These are phyloP conservation scores for Mycena sanguinolenta DNA, from an alignment of 768 basidiomycete genomes.

Conservation along the genomic window DNA sequence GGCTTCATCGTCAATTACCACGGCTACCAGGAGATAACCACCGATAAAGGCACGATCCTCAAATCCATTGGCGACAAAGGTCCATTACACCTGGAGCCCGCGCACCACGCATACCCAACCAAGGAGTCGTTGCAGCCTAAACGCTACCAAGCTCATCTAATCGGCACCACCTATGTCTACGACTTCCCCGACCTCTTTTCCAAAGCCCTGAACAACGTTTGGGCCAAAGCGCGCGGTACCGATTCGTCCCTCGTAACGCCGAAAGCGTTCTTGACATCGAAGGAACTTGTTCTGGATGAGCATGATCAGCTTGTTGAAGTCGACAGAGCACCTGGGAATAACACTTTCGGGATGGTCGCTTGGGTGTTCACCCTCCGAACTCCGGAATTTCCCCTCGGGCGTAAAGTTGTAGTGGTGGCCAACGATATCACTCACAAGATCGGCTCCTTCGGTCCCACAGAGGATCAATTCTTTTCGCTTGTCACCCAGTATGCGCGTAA, in stretches of 20 bases:
- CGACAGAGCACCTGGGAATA: slow-evolving; percentile 92
- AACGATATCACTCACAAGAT: slow-evolving; percentile 99
- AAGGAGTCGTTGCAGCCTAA: slow-evolving; percentile 99
- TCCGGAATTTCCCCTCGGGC: slow-evolving; percentile 92
- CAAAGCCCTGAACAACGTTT: slow-evolving; percentile 94
- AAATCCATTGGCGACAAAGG: slow-evolving; percentile 99
- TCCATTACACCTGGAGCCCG: slow-evolving; percentile 95
- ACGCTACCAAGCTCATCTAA: slow-evolving; percentile 97
- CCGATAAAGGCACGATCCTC: slow-evolving; percentile 95
- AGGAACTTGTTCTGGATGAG: slow-evolving; percentile 95
- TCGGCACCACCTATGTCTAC: slow-evolving; percentile 98
- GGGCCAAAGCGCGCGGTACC: slow-evolving; percentile 77
- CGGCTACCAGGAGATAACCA: slow-evolving; percentile 97
- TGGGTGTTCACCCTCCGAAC: slow-evolving; percentile 96
- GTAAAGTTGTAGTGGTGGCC: slow-evolving; percentile 89
- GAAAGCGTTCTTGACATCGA: slow-evolving; percentile 83
- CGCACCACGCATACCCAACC: slow-evolving; percentile 93
- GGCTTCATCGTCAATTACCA: slow-evolving; percentile 99
- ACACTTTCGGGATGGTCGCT: slow-evolving; percentile 96
- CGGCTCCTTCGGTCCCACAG: slow-evolving; percentile 95
- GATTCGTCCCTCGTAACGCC: slow-evolving; percentile 81
- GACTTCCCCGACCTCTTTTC: slow-evolving; percentile 99
- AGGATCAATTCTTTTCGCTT: slow-evolving; percentile 97
- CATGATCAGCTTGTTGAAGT: slow-evolving; percentile 92
- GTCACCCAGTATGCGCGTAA: slow-evolving; percentile 94